Evolutionary conservation across 345 rosid species (phyloP).

Genomic region (Eutrema japonicum): DNA sequence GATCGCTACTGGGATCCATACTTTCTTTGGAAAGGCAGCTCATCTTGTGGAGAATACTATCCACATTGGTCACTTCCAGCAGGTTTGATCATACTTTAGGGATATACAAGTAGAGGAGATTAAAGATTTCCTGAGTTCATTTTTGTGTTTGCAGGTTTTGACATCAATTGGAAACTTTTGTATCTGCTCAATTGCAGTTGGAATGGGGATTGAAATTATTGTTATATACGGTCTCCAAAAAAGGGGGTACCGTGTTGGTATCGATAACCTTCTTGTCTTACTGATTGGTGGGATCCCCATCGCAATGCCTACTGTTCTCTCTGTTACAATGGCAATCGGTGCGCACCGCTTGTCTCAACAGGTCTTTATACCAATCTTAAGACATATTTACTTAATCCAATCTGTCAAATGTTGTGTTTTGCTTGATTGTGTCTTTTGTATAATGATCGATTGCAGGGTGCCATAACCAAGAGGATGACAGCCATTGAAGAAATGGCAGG

Average conservation of each 20-base stretch:
- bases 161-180: constrained; percentile 94
- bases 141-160: constrained; percentile 53
- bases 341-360: constrained; percentile 81
- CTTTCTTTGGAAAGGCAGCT: too few relatives aligned
- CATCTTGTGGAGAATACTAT: too few relatives aligned
- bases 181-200: constrained; percentile 84
- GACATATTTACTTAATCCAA: too few relatives aligned
- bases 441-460: constrained; percentile 55
- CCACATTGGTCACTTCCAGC: too few relatives aligned
- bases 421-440: not conserved
- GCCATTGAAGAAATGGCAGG: constrained; percentile 53
- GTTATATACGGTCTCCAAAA: constrained; percentile 56
- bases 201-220: constrained; percentile 70
- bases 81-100: too few relatives aligned
- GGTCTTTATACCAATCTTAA: constrained; percentile 39
- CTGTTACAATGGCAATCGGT: constrained; percentile 92
- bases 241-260: constrained; percentile 58
- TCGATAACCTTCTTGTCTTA: constrained; percentile 57
- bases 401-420: too few relatives aligned
- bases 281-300: constrained; percentile 73
- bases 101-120: too few relatives aligned
- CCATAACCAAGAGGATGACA: constrained; percentile 77
- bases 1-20: too few relatives aligned
- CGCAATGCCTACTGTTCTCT: constrained; percentile 71
- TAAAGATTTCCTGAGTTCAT: too few relatives aligned